phyloP scores from a whole-genome alignment of 2,329 filamentous ascomycete species.

The Penicillium freii region DNA sequence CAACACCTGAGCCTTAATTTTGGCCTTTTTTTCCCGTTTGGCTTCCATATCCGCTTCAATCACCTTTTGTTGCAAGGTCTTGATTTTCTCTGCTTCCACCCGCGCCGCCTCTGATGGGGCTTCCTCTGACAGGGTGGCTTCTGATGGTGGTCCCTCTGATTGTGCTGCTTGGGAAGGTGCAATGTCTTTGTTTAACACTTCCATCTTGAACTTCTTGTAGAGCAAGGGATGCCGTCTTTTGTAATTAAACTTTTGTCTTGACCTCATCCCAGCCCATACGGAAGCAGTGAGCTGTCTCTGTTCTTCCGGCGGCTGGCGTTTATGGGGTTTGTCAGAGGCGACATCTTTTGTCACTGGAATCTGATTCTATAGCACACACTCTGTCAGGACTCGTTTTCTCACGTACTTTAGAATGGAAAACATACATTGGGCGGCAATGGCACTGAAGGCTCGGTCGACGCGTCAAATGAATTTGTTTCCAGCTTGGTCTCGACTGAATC shows the following conservation, averaged over 20 bases:
- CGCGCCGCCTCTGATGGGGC: background rate
- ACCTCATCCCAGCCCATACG: background rate
- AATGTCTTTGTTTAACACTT: background rate
- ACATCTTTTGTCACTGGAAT: background rate
- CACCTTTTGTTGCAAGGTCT: background rate
- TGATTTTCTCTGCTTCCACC: background rate
- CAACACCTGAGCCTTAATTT: background rate
- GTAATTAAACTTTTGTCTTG: background rate
- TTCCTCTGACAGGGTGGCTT: background rate
- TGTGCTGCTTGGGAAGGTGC: background rate
- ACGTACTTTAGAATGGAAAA: background rate
- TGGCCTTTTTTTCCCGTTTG: background rate
- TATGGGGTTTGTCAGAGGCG: background rate
- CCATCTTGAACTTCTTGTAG: background rate
- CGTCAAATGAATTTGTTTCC: background rate
- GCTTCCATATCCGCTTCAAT: background rate
- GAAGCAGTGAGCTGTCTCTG: background rate
- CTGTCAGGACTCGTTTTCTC: background rate
- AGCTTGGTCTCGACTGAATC: conserved; percentile 6
- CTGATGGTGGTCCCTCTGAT: too few relatives aligned
- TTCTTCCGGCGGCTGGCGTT: background rate
- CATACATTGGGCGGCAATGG: background rate
- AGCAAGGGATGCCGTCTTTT: background rate
- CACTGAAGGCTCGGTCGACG: background rate
- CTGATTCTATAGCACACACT: background rate